A percentile compares a stretch with the other conserved stretches of the same genome.
These are phyloP conservation scores for Peltaster fructicola DNA, from an alignment of 2,329 filamentous ascomycete genomes.

Conservation along the genomic window DNA sequence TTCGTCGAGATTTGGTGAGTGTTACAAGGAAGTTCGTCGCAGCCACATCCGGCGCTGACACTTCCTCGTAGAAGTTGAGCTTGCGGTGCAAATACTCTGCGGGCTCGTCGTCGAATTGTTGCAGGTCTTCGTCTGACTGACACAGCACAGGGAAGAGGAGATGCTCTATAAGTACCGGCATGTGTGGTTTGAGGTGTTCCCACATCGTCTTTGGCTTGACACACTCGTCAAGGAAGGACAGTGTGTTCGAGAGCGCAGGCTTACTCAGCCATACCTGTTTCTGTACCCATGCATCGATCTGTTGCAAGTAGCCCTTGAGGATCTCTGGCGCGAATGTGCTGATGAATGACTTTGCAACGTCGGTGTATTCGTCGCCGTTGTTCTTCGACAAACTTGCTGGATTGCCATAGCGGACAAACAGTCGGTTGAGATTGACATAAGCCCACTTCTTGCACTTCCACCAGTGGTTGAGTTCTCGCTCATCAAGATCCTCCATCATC, in stretches of 20 bases:
- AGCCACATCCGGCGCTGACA: conserved; percentile 83
- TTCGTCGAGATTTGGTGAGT: conserved; percentile 81
- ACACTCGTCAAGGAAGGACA: conserved; percentile 92
- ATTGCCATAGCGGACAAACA: conserved; percentile 90
- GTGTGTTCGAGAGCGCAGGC: conserved; percentile 78
- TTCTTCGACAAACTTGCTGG: conserved; percentile 54
- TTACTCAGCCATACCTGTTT: conserved; percentile 92
- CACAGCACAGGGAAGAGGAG: conserved; percentile 92
- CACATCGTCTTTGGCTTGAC: conserved; percentile 96
- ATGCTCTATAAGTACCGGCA: conserved; percentile 84
- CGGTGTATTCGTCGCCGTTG: conserved; percentile 58
- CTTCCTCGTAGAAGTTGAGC: conserved; percentile 94
- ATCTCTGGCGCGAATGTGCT: conserved; percentile 88
- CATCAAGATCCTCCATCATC: conserved; percentile 61
- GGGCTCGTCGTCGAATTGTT: conserved; percentile 85
- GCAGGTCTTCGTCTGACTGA: conserved; percentile 77
- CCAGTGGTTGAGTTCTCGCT: conserved; percentile 90
- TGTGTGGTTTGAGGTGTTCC: conserved; percentile 80
- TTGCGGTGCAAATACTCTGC: conserved; percentile 95
- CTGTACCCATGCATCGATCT: conserved; percentile 95
- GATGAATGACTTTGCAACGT: conserved; percentile 82
- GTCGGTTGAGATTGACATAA: conserved; percentile 89
- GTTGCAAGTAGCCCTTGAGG: conserved; percentile 78
- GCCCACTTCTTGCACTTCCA: conserved; percentile 99
- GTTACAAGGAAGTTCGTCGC: conserved; percentile 94